Conservation (phyloP, 441 rosid genomes). For the Euphorbia corollata region DNA sequence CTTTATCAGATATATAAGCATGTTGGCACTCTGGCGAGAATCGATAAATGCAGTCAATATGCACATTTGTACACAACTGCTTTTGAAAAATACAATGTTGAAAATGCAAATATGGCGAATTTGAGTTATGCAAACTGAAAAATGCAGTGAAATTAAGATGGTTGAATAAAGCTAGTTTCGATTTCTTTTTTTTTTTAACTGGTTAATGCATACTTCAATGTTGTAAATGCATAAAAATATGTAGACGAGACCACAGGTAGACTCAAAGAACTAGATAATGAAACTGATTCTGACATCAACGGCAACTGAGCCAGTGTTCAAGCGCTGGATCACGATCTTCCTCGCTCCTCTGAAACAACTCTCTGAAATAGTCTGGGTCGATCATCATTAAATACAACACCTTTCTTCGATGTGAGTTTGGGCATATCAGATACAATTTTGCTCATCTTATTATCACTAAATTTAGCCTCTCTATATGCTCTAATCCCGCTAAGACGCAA, state of each 20-base stretch:
- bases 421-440: conserved; percentile 51
- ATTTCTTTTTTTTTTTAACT: background rate
- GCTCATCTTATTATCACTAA: conserved; percentile 58
- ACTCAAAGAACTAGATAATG: conserved; percentile 1
- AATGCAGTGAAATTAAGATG: background rate
- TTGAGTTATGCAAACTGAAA: background rate
- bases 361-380: conserved; percentile 58
- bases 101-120: background rate
- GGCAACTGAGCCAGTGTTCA: too few species aligned
- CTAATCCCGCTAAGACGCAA: conserved; percentile 54
- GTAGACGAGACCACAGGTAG: conserved; percentile 14
- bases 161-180: background rate
- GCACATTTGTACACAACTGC: background rate
- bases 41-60: too few species aligned
- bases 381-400: conserved; percentile 49
- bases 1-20: too few species aligned
- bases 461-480: conserved; percentile 57
- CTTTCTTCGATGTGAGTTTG: conserved; percentile 47
- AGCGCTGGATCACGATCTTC: conserved; percentile 43
- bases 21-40: too few species aligned
- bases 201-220: background rate
- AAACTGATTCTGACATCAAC: conserved; percentile 22
- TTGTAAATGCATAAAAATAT: conserved; percentile 13
- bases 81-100: background rate
- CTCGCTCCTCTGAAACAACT: conserved; percentile 48